Conservation (phyloP, 2,329 filamentous ascomycete species). For the Aspergillus pseudotamarii region DNA sequence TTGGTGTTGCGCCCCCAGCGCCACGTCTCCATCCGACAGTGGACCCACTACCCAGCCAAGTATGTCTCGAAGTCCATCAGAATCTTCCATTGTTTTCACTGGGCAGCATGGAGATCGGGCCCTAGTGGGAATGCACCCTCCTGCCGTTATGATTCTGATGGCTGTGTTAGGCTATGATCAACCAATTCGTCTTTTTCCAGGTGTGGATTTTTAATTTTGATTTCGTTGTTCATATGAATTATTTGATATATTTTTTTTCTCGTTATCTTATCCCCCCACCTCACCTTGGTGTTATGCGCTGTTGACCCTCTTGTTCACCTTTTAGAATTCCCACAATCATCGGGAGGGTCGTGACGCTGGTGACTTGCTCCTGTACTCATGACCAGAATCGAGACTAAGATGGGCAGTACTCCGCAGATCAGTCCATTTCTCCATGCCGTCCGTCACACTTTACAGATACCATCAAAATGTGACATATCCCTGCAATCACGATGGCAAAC, state of each 20-base stretch:
- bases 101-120: slow-evolving; percentile 14
- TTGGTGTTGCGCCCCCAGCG: not conserved
- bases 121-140: slow-evolving; percentile 26
- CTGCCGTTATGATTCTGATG: not conserved
- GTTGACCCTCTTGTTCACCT: not conserved
- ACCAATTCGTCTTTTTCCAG: not conserved
- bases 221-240: not conserved
- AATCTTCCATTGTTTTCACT: not conserved
- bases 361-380: not conserved
- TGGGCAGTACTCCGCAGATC: not conserved
- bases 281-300: not conserved
- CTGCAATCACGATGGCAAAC: not conserved
- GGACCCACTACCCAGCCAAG: not conserved
- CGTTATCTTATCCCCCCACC: not conserved
- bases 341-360: not conserved
- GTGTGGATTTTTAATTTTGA: not conserved
- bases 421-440: not conserved
- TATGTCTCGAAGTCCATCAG: not conserved
- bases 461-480: not conserved
- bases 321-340: not conserved
- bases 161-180: not conserved
- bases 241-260: not conserved
- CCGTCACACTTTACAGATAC: no score
- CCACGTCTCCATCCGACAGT: slow-evolving; percentile 5
- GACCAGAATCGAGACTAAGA: not conserved